These are phyloP conservation scores for Penicillium robsamsonii DNA, from an alignment of 495 filamentous ascomycete genomes.

Conservation along the genomic window DNA sequence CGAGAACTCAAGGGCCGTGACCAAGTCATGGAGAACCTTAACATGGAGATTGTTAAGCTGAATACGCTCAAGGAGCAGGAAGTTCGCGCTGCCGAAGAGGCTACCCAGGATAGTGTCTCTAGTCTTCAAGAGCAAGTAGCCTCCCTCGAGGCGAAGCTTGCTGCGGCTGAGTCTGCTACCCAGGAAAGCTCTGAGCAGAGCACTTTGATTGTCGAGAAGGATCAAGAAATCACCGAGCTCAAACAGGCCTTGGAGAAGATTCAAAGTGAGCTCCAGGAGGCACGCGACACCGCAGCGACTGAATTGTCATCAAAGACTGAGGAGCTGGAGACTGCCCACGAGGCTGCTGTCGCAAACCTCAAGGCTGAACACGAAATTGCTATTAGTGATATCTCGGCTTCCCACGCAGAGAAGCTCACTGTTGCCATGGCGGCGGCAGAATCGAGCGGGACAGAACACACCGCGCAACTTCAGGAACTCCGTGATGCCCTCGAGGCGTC, in stretches of 20 bases:
- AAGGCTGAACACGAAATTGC: slow-evolving; percentile 40
- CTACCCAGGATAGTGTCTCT: slow-evolving; percentile 31
- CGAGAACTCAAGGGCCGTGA: slow-evolving; percentile 43
- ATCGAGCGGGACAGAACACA: slow-evolving; percentile 32
- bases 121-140: slow-evolving; percentile 39
- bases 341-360: slow-evolving; percentile 33
- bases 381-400: slow-evolving; percentile 28
- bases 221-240: slow-evolving; percentile 39
- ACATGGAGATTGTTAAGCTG: slow-evolving; percentile 43
- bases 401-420: slow-evolving; percentile 39
- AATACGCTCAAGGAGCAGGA: slow-evolving; percentile 41
- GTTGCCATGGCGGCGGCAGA: slow-evolving; percentile 36
- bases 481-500: slow-evolving; percentile 40
- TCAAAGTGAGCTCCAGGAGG: slow-evolving; percentile 37
- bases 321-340: slow-evolving; percentile 42
- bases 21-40: slow-evolving; percentile 45
- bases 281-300: slow-evolving; percentile 30
- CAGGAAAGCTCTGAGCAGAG: slow-evolving; percentile 30
- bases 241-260: slow-evolving; percentile 36
- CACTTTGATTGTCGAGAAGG: slow-evolving; percentile 35
- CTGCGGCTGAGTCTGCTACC: slow-evolving; percentile 34
- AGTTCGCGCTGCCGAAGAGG: slow-evolving; percentile 42
- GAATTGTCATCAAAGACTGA: slow-evolving; percentile 36
- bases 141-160: slow-evolving; percentile 40
- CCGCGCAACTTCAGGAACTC: slow-evolving; percentile 41